Evolutionary conservation across 2,329 filamentous ascomycete species (phyloP), one percentile per base, ranked within the genome.

Genomic region (Trichoderma gracile): DNA sequence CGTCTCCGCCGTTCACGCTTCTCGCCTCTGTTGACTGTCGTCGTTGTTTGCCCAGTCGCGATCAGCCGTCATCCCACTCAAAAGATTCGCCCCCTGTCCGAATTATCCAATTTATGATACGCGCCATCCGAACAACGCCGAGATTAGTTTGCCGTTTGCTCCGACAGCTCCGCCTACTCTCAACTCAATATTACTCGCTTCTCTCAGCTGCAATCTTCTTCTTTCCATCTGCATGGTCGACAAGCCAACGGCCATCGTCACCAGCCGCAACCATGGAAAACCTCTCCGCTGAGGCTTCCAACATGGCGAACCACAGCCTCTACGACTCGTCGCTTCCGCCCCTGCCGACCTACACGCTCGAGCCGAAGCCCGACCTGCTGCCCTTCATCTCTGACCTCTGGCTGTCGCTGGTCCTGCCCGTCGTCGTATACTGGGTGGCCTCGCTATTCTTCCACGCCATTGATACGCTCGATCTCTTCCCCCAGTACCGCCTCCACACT

Each of bases 401-500:
- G 77, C 80, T 97, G 30, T 86, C 90, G 52, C 82, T 96, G 65
- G 76, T 93, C 53, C 80, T 90, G 15, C 93, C 93, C 33, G 84
- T 97, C 66, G 75, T 92, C 71, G 90, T 89, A 65, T 99, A 99
- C 83, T 99, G 95, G 95, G 78, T 80, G 23, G 79, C 96, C 38
- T 98, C 94, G 21, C 78, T 91, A 75, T 79, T 94, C 74, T 99
- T 96, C 80, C 94, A 98, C 81, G 74, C 88, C 70, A 88, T 98
- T 73, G 95, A 99, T 78, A 81, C 88, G 65, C 88, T 89, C 78
- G 92, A 97, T 76, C 80, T 94, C 43, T 96, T 94, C 76, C 89
- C 93, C 19, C 87, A 96, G 72, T 97, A 98, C 79, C 90, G 95
- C 68, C 83, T 99, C 47, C 95, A 99, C 79, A 98, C 95, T 0